phyloP scores from a whole-genome alignment of 371 early-diverging fungal genomes.

The Amoeboaphelidium protococcarum region DNA sequence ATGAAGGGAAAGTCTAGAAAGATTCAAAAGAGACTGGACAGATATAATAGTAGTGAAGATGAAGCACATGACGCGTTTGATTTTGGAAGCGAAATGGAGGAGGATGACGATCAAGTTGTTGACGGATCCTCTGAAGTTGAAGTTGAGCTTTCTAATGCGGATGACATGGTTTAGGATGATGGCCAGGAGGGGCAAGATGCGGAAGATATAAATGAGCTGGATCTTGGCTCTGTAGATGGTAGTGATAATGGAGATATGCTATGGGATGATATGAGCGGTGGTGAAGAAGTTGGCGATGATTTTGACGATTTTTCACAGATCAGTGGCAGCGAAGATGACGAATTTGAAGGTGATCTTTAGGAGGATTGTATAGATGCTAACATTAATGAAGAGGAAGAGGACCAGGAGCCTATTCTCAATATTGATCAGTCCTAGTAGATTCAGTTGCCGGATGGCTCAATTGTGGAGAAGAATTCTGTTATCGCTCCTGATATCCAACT shows the following conservation, averaged over 20 bases:
- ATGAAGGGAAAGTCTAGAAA: too few species aligned
- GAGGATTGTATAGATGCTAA: conserved; percentile 10
- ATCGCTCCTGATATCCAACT: conserved; percentile 23
- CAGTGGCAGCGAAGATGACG: conserved; percentile 6
- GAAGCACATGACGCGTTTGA: conserved; percentile 7
- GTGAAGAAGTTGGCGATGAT: conserved; percentile 4
- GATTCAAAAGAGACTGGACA: too few species aligned
- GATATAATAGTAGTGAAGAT: too few species aligned
- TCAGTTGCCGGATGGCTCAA: conserved; percentile 29
- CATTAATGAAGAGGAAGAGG: conserved; percentile 8
- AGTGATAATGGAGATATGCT: conserved; percentile 4
- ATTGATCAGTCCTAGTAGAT: neutral
- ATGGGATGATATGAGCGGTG: conserved; percentile 12
- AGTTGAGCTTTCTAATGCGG: conserved; percentile 6
- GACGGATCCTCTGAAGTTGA: conserved; percentile 11
- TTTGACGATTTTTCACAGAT: neutral
- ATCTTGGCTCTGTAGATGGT: conserved; percentile 9
- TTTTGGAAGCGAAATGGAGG: too few species aligned
- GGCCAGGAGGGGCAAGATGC: neutral
- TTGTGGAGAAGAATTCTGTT: conserved; percentile 26
- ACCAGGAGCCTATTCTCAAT: neutral
- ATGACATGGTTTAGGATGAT: neutral
- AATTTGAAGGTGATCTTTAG: conserved; percentile 11
- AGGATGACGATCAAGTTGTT: conserved; percentile 4
- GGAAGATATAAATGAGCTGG: conserved; percentile 7